Percentiles rank a stretch among this genome's conserved stretches.
Evolutionary conservation across 2,329 filamentous ascomycete species (phyloP).

Genomic region (Ophiocordyceps sinensis): DNA sequence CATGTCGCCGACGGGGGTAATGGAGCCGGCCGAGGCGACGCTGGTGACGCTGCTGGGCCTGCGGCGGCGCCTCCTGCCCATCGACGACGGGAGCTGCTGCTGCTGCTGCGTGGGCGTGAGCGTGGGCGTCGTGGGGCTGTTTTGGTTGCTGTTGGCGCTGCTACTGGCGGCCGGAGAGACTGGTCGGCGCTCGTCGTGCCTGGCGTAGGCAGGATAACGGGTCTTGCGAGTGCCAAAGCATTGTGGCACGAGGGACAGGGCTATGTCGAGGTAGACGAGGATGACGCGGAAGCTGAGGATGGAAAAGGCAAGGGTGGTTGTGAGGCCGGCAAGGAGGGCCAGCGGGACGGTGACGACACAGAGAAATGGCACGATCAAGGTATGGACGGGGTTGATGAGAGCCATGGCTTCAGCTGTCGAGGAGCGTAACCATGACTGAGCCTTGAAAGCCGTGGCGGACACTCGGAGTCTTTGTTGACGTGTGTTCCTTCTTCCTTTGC

Average conservation of each 20-base stretch:
- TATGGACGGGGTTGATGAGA: slow-evolving; percentile 38
- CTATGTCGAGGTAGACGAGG: slow-evolving; percentile 49
- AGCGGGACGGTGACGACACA: slow-evolving; percentile 48
- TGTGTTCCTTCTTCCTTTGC: no score
- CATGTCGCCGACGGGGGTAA: slow-evolving; percentile 19
- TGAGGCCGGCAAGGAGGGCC: slow-evolving; percentile 46
- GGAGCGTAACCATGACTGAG: neutral
- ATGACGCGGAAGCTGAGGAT: slow-evolving; percentile 46
- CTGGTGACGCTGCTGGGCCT: slow-evolving; percentile 20
- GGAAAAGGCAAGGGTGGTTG: slow-evolving; percentile 45
- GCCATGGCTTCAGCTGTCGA: slow-evolving; percentile 24
- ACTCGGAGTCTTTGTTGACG: no score
- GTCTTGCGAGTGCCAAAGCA: slow-evolving; percentile 30
- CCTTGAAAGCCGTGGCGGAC: no score
- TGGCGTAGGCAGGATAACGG: slow-evolving; percentile 6
- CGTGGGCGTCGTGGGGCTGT: slow-evolving; percentile 4
- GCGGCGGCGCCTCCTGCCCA: slow-evolving; percentile 14
- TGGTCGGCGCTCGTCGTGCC: slow-evolving; percentile 7
- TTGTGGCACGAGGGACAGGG: slow-evolving; percentile 39
- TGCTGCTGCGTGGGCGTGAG: slow-evolving; percentile 1
- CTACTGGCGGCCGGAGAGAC: slow-evolving; percentile 7
- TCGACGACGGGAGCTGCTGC: slow-evolving; percentile 1
- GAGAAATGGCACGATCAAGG: slow-evolving; percentile 46
- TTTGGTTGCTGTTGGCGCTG: slow-evolving; percentile 7
- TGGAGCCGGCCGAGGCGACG: slow-evolving; percentile 16